Base-by-base conservation (phyloP, 108 stramenopile genomes). In the Chaetoceros muelleri region DNA sequence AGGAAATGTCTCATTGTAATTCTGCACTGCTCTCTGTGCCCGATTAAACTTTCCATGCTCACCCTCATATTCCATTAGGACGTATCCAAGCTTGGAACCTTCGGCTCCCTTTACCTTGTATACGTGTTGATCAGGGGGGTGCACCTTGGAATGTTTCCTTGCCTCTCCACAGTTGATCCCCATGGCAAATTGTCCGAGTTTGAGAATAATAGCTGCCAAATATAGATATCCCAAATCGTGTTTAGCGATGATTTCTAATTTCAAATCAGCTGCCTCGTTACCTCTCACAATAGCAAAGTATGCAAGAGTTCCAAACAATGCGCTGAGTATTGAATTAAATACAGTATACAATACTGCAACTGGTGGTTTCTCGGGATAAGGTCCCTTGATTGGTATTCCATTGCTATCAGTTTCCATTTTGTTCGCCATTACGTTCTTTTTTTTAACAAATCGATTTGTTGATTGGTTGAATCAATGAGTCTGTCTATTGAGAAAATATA, bases 141-240 rank as follows among this genome's bases (percentile, higher is more conserved):
- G 23, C 21, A 60, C 65, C 48, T 60, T 59, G 5, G 58, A 52
- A 2, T 23, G 46, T 30, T 66, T 66, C 1, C 65, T 46, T 10
- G 65, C 58, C 8, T 51, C 18, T 1, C 65, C 65, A 7, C 29
- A 23, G 44, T 25, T 66, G 30, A 27, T 59, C 13, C 28, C 51
- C 7, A 66, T 66, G 49, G 48, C 50, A 18, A 60, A 22, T 19
- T 51, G 59, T 10, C 46, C 21, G 24, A 52, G 13, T 29, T 29
- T 28, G 7, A 66, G 2, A 1, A 66, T 10, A 25, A 66, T 47
- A 7, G 60, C 20, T 34, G 44, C 58, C 3, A 59, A 48, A 26
- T 66, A 66, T 16, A 66, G 46, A 45, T 46, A 66, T 2, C 65
- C 65, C 3, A 66, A 50, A 49, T 66, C 65, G 51, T 66, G 34